Conservation (phyloP, 192 early-diverging fungal species). For the Phycomyces blakesleeanus region DNA sequence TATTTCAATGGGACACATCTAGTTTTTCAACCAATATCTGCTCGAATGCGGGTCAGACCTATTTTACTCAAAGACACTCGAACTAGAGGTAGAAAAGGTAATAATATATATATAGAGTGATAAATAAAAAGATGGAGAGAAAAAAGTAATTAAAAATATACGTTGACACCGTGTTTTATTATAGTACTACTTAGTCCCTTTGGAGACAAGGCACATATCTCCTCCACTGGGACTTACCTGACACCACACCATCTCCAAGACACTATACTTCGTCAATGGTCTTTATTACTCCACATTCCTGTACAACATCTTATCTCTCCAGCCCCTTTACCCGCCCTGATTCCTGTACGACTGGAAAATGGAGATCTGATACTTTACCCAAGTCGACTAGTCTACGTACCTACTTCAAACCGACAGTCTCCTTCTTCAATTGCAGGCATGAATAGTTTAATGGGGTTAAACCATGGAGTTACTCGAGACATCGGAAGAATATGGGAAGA, state of each 20-base stretch:
- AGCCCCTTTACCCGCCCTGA: background rate
- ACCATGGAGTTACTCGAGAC: background rate
- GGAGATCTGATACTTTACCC: background rate
- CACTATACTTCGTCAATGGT: background rate
- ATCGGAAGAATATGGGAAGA: background rate
- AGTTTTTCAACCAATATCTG: conserved; percentile 21
- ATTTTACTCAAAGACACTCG: background rate
- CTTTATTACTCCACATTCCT: background rate
- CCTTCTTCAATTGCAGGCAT: background rate
- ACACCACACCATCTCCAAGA: background rate
- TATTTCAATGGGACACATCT: conserved; percentile 21
- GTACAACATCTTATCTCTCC: background rate
- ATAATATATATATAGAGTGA: too few species aligned
- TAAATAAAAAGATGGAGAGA: too few species aligned
- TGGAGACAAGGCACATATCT: background rate
- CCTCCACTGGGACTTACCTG: background rate
- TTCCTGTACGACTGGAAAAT: background rate
- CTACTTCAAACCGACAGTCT: background rate
- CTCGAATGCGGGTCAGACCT: conserved; percentile 13
- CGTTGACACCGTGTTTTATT: background rate
- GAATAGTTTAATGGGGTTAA: background rate
- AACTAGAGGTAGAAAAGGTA: conserved; percentile 3
- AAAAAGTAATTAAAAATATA: background rate
- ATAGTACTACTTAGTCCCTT: background rate
- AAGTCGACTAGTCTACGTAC: background rate